Conservation (phyloP, 2,329 filamentous ascomycete genomes). For the Didymella lethalis region DNA sequence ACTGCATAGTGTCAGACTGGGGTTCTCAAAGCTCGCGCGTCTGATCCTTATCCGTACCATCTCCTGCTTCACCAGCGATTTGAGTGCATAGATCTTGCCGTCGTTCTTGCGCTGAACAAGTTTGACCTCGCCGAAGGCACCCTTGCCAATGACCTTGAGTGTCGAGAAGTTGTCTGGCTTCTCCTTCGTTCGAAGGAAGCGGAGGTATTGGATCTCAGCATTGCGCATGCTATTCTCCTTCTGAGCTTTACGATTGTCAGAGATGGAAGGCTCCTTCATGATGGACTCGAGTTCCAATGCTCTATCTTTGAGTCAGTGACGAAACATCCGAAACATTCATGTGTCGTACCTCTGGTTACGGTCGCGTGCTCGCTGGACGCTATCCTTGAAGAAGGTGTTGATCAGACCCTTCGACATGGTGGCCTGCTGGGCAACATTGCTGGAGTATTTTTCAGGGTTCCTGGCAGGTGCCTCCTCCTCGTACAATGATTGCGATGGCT, state of each 20-base stretch:
- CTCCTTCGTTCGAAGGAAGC: slow-evolving; percentile 92
- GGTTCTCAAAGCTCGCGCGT: background rate
- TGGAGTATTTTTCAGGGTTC: slow-evolving; percentile 85
- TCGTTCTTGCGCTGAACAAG: slow-evolving; percentile 96
- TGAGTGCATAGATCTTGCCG: slow-evolving; percentile 97
- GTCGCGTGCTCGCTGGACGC: slow-evolving; percentile 93
- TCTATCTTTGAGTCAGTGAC: slow-evolving; percentile 59
- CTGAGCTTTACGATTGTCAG: slow-evolving; percentile 78
- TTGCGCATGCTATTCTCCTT: slow-evolving; percentile 85
- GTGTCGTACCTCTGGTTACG: slow-evolving; percentile 83
- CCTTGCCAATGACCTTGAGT: slow-evolving; percentile 98
- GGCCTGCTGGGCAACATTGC: slow-evolving; percentile 79
- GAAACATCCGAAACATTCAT: background rate
- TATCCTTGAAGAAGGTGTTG: slow-evolving; percentile 94
- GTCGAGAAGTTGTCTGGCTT: slow-evolving; percentile 94
- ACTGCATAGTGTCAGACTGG: slow-evolving; percentile 56
- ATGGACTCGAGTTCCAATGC: slow-evolving; percentile 92
- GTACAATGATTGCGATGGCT: slow-evolving; percentile 60
- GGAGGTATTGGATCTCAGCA: slow-evolving; percentile 90
- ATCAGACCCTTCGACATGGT: slow-evolving; percentile 71
- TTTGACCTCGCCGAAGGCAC: slow-evolving; percentile 97
- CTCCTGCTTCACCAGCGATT: slow-evolving; percentile 97
- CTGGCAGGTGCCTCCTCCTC: slow-evolving; percentile 77
- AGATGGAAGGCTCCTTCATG: slow-evolving; percentile 77
- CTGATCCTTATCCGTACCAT: slow-evolving; percentile 64